phyloP scores from a whole-genome alignment of 495 filamentous ascomycete genomes.

The Penicillium chermesinum region DNA sequence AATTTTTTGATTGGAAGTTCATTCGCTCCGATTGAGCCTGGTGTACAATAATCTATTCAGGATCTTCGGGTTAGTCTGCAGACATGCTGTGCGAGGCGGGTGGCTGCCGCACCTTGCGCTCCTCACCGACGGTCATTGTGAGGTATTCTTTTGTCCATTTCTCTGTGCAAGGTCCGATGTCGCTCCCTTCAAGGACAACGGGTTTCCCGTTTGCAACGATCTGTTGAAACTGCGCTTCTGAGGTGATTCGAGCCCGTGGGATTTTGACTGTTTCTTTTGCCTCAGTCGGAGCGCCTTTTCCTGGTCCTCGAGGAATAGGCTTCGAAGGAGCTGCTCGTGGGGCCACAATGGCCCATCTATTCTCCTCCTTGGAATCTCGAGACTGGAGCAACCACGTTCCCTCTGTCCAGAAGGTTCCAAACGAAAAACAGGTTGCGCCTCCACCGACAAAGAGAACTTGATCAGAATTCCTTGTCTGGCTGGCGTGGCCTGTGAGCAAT shows the following conservation, averaged over 20 bases:
- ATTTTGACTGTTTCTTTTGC: slow-evolving; percentile 25
- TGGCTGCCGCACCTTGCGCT: slow-evolving; percentile 53
- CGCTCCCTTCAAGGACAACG: slow-evolving; percentile 56
- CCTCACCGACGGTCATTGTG: slow-evolving; percentile 54
- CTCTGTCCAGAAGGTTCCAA: slow-evolving; percentile 72
- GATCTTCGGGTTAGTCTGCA: background rate
- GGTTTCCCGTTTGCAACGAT: slow-evolving; percentile 57
- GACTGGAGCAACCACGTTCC: slow-evolving; percentile 46
- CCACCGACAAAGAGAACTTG: slow-evolving; percentile 64
- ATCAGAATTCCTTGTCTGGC: slow-evolving; percentile 39
- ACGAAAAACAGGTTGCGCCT: slow-evolving; percentile 85
- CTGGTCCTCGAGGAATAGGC: background rate
- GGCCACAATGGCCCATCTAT: slow-evolving; percentile 19
- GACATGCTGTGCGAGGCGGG: slow-evolving; percentile 12
- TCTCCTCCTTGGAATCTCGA: slow-evolving; percentile 9
- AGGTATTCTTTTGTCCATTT: slow-evolving; percentile 71
- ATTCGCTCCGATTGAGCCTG: slow-evolving; percentile 57
- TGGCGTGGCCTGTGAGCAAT: slow-evolving; percentile 61
- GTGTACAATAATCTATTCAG: slow-evolving; percentile 62
- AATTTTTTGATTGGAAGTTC: slow-evolving; percentile 82
- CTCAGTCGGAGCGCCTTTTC: slow-evolving; percentile 1
- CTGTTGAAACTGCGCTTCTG: slow-evolving; percentile 50
- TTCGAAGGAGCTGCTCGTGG: slow-evolving; percentile 2
- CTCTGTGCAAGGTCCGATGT: slow-evolving; percentile 61
- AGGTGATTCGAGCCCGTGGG: slow-evolving; percentile 45